Conservation (phyloP, 139 green algal species). For the Auxenochlorella protothecoides region DNA sequence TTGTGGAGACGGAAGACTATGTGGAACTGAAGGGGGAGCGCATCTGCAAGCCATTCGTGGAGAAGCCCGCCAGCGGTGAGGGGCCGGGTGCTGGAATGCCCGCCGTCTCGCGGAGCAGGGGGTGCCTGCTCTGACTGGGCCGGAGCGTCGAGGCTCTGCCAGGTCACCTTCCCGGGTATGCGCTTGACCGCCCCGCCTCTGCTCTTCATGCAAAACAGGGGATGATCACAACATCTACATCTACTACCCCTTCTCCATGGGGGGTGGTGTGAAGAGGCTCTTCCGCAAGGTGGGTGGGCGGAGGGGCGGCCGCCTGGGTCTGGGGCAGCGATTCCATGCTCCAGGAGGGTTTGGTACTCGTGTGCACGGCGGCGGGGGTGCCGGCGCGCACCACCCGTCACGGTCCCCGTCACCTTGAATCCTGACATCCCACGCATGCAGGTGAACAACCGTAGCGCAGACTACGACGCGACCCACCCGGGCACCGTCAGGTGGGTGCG, state of each 20-base stretch:
- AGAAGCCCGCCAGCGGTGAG: conserved; percentile 78
- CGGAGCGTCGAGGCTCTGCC: too few species aligned
- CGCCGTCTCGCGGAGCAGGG: too few species aligned
- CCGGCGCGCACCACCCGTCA: not conserved
- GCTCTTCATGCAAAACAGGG: conserved; percentile 17
- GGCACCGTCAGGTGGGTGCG: conserved; percentile 45
- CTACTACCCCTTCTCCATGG: conserved; percentile 95
- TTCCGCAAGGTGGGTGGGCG: conserved; percentile 73
- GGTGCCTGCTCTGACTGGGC: too few species aligned
- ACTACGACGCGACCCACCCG: conserved; percentile 74
- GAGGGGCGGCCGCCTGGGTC: not conserved
- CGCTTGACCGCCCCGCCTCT: too few species aligned
- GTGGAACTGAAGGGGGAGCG: conserved; percentile 56
- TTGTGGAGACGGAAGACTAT: conserved; percentile 85
- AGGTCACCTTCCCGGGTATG: too few species aligned
- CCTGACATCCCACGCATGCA: too few species aligned
- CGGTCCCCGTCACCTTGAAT: too few species aligned
- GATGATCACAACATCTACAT: conserved; percentile 98
- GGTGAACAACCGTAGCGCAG: conserved; percentile 64
- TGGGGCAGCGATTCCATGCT: not conserved
- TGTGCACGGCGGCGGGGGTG: too few species aligned
- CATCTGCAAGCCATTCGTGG: conserved; percentile 97
- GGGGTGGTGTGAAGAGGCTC: conserved; percentile 92
- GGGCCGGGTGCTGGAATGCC: too few species aligned
- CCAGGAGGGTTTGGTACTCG: too few species aligned